A percentile compares a stretch with the other conserved stretches of the same genome.
Evolutionary conservation across 23 red algal species (phyloP).

Genomic region (Cyanidium caldarium): DNA sequence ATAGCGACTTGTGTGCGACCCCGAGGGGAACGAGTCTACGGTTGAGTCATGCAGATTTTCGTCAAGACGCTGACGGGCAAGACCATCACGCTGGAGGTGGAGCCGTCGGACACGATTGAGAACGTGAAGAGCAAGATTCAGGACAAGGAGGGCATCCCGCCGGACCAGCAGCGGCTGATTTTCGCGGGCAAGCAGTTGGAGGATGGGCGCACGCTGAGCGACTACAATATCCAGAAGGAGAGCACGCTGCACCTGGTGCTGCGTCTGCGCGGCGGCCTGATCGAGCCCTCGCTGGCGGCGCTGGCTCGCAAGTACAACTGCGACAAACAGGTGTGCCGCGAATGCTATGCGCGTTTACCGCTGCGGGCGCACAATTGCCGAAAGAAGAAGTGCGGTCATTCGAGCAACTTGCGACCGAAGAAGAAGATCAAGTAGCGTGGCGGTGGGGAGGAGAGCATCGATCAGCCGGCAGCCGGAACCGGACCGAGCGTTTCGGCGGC

Average conservation of each 20-base stretch:
- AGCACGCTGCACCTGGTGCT: slow-evolving; percentile 92
- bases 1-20: too few species aligned
- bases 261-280: slow-evolving; percentile 85
- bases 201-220: slow-evolving; percentile 85
- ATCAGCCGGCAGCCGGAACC: too few species aligned
- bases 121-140: slow-evolving; percentile 99
- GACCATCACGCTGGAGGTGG: slow-evolving; percentile 95
- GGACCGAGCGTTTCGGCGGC: too few species aligned
- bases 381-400: slow-evolving; percentile 99
- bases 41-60: slow-evolving; percentile 80
- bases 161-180: slow-evolving; percentile 94
- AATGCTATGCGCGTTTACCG: slow-evolving; percentile 93
- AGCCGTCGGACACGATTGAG: slow-evolving; percentile 85
- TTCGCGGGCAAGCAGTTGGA: slow-evolving; percentile 99
- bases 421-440: slow-evolving; percentile 24
- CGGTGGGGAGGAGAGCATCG: too few species aligned
- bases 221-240: slow-evolving; percentile 99
- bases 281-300: slow-evolving; percentile 81
- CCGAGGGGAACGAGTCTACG: background rate
- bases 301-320: slow-evolving; percentile 83
- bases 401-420: slow-evolving; percentile 31
- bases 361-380: slow-evolving; percentile 75
- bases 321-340: slow-evolving; percentile 84
- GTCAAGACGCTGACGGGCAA: slow-evolving; percentile 98
- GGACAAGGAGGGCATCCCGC: slow-evolving; percentile 96